Evolutionary conservation across 179 eudicot genomes (phyloP).

Genomic region (Beta lomatogona): DNA sequence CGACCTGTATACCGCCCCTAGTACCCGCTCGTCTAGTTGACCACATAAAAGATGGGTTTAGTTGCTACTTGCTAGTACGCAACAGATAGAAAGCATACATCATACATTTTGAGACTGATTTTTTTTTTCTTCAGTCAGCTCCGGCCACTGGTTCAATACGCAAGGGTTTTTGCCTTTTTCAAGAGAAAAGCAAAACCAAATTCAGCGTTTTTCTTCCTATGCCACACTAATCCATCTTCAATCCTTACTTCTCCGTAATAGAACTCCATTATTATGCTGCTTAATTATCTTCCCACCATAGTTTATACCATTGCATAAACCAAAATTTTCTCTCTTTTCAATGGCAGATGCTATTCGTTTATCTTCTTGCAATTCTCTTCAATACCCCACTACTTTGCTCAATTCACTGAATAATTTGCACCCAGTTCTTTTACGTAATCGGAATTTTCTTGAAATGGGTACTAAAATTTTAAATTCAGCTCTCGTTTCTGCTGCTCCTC

Average conservation of each 20-base stretch:
- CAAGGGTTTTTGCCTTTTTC: background rate
- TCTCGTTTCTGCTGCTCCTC: slow-evolving; percentile 33
- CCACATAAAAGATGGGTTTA: too few relatives aligned
- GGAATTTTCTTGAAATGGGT: slow-evolving; percentile 35
- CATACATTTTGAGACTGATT: background rate
- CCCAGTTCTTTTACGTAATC: slow-evolving; percentile 36
- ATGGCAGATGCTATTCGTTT: slow-evolving; percentile 79
- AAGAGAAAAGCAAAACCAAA: background rate
- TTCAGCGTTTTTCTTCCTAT: background rate
- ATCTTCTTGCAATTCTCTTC: slow-evolving; percentile 45
- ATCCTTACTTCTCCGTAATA: background rate
- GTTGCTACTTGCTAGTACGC: too few relatives aligned
- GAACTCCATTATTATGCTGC: background rate
- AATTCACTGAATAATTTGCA: slow-evolving; percentile 43
- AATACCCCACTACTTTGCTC: slow-evolving; percentile 40
- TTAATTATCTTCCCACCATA: background rate
- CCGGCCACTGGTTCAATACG: slow-evolving; percentile 2
- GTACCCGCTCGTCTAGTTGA: too few relatives aligned
- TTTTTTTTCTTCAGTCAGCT: background rate
- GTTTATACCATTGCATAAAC: background rate
- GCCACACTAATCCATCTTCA: background rate
- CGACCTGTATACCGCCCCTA: too few relatives aligned
- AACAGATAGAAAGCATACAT: too few relatives aligned
- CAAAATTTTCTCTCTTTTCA: background rate
- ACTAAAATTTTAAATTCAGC: slow-evolving; percentile 34